Conservation (phyloP, 306 rosid genomes). For the Prunus mongolica region DNA sequence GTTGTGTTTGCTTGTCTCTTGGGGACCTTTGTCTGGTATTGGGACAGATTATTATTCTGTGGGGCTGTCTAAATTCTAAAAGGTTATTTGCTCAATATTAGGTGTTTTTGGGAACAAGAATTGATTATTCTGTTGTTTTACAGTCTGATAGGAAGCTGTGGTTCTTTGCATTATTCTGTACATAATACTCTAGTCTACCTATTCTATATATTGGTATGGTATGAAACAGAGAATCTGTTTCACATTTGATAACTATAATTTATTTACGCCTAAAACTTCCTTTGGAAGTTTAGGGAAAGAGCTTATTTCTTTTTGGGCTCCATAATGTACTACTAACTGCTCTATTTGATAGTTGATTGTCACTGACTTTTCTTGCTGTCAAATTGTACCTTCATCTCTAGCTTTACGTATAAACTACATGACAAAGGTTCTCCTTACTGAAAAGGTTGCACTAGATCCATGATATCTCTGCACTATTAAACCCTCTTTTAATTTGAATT, state of each 20-base stretch:
- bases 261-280: background rate
- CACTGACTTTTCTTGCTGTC: background rate
- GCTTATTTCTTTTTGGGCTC: background rate
- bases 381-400: no score
- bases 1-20: background rate
- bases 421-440: no score
- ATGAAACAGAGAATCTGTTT: background rate
- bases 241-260: background rate
- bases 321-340: background rate
- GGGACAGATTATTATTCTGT: background rate
- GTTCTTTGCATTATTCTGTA: background rate
- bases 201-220: background rate
- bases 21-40: conserved; percentile 4
- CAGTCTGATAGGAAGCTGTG: background rate
- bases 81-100: background rate
- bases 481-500: no score
- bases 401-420: no score
- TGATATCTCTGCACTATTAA: no score
- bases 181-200: background rate
- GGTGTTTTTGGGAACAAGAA: background rate
- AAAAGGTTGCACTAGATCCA: no score
- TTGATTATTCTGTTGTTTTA: background rate
- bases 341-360: background rate
- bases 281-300: background rate
- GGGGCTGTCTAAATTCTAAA: background rate